Base-by-base conservation (phyloP, 768 basidiomycete species). In the Panaeolus cyanescens region DNA sequence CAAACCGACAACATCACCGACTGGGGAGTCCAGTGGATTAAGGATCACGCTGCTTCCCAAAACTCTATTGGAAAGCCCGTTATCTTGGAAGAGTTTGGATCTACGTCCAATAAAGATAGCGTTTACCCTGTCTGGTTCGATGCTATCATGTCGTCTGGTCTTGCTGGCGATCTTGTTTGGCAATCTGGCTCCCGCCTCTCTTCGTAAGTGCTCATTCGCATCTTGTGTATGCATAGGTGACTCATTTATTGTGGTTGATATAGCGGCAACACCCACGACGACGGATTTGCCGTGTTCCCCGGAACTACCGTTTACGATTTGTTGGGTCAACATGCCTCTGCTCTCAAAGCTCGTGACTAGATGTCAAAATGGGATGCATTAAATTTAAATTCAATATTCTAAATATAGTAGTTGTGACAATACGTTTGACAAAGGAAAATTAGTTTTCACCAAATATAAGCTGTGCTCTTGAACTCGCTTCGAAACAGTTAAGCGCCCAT, bases 81-180 rank as follows among this genome's bases (percentile, higher is more conserved):
- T 9, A 75, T 87, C 60, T 60, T 85, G 56, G 86, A 87, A 69
- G 86, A 87, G 62, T 87, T 85, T 65, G 85, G 85, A 50, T 25
- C 25, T 1, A 50, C 45, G 25, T 12, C 25, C 13, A 50, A 50
- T 13, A 50, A 50, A n/a, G 45, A 50, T 28, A 30, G 22, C 12
- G 12, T 50, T 1, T 50, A 50, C 25, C 5, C 45, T 30, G 45
- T 28, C 22, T 50, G 45, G 45, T 50, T 50, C 25, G 25, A 50
- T 50, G 25, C 45, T 7, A 15, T 50, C n/a, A 15, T 50, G 10
- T 50, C 45, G 9, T 50, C 45, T 4, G 45, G 45, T 1, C 45
- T 50, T 10, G 45, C 45, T 30, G 45, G 45, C 4, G 45, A 50
- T 50, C 45, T 50, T 28, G 22, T 50, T 5, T 50, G 45, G 45